These are phyloP conservation scores for Beauveria brongniartii DNA, from an alignment of 2,329 filamentous ascomycete genomes.

Conservation along the genomic window DNA sequence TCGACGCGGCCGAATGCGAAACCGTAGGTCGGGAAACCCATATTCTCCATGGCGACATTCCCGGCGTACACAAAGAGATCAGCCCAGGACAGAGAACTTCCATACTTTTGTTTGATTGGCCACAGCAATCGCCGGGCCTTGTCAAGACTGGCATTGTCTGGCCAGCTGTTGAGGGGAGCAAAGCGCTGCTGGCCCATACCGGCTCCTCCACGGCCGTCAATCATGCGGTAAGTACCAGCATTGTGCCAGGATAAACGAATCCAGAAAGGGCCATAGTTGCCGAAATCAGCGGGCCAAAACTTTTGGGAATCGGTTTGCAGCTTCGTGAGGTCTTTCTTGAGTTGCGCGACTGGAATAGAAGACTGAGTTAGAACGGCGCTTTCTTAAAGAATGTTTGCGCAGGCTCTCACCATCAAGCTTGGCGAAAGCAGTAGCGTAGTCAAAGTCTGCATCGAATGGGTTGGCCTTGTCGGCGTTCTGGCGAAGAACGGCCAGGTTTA, in stretches of 20 bases:
- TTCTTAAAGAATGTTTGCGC: not conserved
- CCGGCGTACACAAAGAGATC: constrained; percentile 64
- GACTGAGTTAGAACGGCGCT: not conserved
- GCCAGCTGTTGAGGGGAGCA: constrained; percentile 73
- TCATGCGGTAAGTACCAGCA: constrained; percentile 65
- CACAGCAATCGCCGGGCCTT: constrained; percentile 72
- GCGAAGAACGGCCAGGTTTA: constrained; percentile 64
- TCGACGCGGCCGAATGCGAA: constrained; percentile 66
- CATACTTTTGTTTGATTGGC: constrained; percentile 81
- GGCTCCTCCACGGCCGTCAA: constrained; percentile 66
- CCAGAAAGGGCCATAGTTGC: constrained; percentile 74
- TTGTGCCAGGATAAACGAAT: constrained; percentile 77
- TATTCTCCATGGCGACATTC: constrained; percentile 71
- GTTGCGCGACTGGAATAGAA: constrained; percentile 39
- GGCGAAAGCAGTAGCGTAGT: constrained; percentile 67
- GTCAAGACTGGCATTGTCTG: constrained; percentile 70
- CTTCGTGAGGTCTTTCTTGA: constrained; percentile 64
- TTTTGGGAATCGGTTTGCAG: constrained; percentile 73
- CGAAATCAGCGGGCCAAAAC: constrained; percentile 76
- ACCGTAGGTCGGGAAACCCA: constrained; percentile 66
- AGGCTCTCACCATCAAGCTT: constrained; percentile 36
- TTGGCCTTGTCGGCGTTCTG: constrained; percentile 58
- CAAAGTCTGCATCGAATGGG: constrained; percentile 57
- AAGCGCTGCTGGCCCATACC: constrained; percentile 72
- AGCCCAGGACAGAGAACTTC: constrained; percentile 74